A percentile compares a stretch with the other conserved stretches of the same genome.
These are phyloP conservation scores for Calonectria fujianensis DNA, from an alignment of 2,329 filamentous ascomycete species.

Conservation along the genomic window DNA sequence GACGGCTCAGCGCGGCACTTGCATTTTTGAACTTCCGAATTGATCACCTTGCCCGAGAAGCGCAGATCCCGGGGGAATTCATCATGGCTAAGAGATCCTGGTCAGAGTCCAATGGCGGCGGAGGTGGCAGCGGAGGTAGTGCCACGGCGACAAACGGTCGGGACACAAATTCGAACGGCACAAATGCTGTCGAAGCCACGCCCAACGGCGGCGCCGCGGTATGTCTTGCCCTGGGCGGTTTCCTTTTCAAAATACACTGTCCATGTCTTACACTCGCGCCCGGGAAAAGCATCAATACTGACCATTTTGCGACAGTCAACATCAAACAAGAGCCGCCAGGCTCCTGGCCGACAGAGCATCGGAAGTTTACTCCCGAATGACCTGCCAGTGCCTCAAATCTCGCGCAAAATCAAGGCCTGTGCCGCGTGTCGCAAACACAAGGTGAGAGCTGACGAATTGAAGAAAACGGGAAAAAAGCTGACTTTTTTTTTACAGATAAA, in stretches of 20 bases:
- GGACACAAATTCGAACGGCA: slow-evolving; percentile 42
- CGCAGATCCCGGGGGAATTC: slow-evolving; percentile 9
- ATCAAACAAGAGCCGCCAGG: slow-evolving; percentile 43
- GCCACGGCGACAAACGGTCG: slow-evolving; percentile 40
- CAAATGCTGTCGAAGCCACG: slow-evolving; percentile 21
- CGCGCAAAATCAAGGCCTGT: slow-evolving; percentile 64
- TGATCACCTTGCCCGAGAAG: slow-evolving; percentile 20
- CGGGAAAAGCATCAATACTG: not conserved
- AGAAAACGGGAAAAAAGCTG: not conserved
- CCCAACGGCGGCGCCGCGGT: slow-evolving; percentile 25
- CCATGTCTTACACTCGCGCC: not conserved
- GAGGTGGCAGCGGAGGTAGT: slow-evolving; percentile 32
- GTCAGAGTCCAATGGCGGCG: slow-evolving; percentile 50
- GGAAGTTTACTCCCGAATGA: slow-evolving; percentile 41
- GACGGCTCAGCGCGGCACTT: slow-evolving; percentile 1
- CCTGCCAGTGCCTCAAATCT: slow-evolving; percentile 58
- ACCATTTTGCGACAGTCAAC: slow-evolving; percentile 12
- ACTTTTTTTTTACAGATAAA: slow-evolving; percentile 58
- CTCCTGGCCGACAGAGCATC: slow-evolving; percentile 48
- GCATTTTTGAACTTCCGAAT: slow-evolving; percentile 13
- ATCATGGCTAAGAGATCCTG: slow-evolving; percentile 53
- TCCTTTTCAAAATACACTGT: not conserved
- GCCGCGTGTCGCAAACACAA: slow-evolving; percentile 65
- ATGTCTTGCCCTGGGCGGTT: slow-evolving; percentile 17
- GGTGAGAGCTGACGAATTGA: slow-evolving; percentile 48